Percentiles rank a stretch among this genome's conserved stretches.
phyloP scores from a whole-genome alignment of 2,329 filamentous ascomycete genomes.

The Teratosphaeriaceae sp. region DNA sequence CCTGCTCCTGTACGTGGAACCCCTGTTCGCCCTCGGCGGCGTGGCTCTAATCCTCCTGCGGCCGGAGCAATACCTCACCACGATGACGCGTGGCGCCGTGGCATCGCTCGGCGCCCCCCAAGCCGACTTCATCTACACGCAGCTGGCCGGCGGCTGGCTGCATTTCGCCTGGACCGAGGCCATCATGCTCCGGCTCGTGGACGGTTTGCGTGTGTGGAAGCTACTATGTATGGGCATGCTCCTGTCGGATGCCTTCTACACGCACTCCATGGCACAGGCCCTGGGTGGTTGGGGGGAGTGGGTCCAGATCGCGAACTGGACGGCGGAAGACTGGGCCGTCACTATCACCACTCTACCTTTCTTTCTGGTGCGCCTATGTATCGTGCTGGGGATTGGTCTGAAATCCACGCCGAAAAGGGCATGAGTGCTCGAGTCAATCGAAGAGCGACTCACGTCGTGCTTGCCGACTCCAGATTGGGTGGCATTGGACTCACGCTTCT shows the following conservation, averaged over 20 bases:
- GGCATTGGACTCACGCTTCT: no score
- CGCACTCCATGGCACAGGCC: slow-evolving; percentile 21
- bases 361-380: slow-evolving; percentile 20
- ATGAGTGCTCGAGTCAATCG: no score
- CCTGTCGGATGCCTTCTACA: slow-evolving; percentile 20
- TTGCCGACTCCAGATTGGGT: no score
- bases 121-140: slow-evolving; percentile 23
- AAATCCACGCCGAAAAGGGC: not conserved
- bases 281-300: slow-evolving; percentile 22
- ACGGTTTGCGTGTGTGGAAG: slow-evolving; percentile 24
- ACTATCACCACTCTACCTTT: slow-evolving; percentile 25
- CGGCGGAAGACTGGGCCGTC: slow-evolving; percentile 21
- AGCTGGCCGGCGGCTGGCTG: slow-evolving; percentile 25
- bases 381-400: slow-evolving; percentile 18
- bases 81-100: slow-evolving; percentile 17
- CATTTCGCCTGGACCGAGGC: slow-evolving; percentile 24
- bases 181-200: slow-evolving; percentile 22
- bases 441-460: no score
- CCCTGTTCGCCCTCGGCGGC: slow-evolving; percentile 22
- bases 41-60: slow-evolving; percentile 16
- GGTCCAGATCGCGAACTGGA: slow-evolving; percentile 22
- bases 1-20: slow-evolving; percentile 22
- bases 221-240: slow-evolving; percentile 23
- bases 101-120: slow-evolving; percentile 16
- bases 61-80: slow-evolving; percentile 16